Conservation (phyloP, 2,329 filamentous ascomycete genomes). For the Pestalotiopsis sp. region DNA sequence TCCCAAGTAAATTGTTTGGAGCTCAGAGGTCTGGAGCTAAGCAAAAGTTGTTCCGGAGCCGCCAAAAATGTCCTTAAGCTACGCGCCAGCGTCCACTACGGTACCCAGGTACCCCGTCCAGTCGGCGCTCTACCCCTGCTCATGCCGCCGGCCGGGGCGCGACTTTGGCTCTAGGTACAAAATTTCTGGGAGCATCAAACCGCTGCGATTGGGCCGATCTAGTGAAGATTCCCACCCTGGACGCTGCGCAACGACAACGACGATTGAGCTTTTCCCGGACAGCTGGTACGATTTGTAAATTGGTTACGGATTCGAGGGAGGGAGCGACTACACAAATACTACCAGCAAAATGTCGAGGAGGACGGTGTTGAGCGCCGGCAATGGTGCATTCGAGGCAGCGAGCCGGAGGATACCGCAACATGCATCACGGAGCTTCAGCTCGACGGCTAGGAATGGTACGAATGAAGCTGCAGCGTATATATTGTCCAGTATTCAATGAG, state of each 20-base stretch:
- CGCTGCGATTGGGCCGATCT: not conserved
- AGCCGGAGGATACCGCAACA: conserved; percentile 20
- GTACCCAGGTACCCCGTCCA: not conserved
- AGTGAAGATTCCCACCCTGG: not conserved
- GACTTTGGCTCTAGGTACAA: conserved; percentile 5
- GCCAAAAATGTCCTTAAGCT: not conserved
- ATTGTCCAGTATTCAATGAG: not conserved
- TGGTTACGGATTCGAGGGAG: not conserved
- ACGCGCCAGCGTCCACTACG: not conserved
- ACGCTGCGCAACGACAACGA: not conserved
- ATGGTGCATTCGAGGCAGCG: conserved; percentile 26
- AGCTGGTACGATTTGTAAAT: not conserved
- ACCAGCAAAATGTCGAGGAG: conserved; percentile 28
- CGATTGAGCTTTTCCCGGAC: not conserved
- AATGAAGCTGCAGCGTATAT: not conserved
- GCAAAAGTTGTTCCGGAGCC: conserved; percentile 12
- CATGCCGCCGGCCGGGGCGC: not conserved
- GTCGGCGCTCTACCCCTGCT: conserved; percentile 1
- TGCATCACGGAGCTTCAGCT: conserved; percentile 29
- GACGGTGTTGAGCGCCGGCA: conserved; percentile 28
- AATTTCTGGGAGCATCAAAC: conserved; percentile 6
- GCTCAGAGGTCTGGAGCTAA: conserved; percentile 4
- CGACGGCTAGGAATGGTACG: conserved; percentile 30
- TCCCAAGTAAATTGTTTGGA: conserved; percentile 3
- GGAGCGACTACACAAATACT: not conserved